Conservation (phyloP, 768 basidiomycete genomes). For the Sistotremastrum suecicum region DNA sequence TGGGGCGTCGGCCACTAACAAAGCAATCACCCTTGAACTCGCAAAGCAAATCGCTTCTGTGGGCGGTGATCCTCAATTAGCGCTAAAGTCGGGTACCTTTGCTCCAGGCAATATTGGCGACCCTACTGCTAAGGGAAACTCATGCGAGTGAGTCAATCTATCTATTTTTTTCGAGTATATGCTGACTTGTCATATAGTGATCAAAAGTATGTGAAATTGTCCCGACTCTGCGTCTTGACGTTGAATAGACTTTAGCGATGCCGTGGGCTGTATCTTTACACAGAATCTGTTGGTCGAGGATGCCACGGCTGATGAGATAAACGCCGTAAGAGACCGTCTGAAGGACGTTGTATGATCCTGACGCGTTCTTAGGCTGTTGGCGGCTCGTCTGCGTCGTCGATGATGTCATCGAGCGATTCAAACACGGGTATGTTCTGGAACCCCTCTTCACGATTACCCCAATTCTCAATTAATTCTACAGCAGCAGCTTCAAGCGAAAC, state of each 20-base stretch:
- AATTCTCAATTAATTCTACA: no score
- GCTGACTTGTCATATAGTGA: background rate
- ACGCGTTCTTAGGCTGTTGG: background rate
- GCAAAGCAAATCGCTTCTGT: slow-evolving; percentile 51
- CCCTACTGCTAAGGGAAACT: slow-evolving; percentile 38
- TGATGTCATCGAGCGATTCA: background rate
- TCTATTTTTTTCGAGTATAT: slow-evolving; percentile 1
- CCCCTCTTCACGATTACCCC: no score
- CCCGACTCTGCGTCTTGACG: background rate
- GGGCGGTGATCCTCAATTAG: slow-evolving; percentile 46
- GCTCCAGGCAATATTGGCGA: slow-evolving; percentile 40
- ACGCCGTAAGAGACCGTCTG: slow-evolving; percentile 19
- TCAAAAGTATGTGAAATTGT: background rate
- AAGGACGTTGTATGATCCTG: background rate
- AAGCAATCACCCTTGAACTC: slow-evolving; percentile 45
- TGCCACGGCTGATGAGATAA: slow-evolving; percentile 43
- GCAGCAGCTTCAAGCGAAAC: no score
- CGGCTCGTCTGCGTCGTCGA: slow-evolving; percentile 6
- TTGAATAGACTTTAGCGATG: slow-evolving; percentile 27
- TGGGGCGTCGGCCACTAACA: slow-evolving; percentile 45
- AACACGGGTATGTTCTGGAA: background rate
- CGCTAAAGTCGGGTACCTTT: slow-evolving; percentile 48
- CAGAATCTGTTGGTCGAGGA: slow-evolving; percentile 43
- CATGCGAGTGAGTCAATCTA: slow-evolving; percentile 23
- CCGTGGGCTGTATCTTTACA: slow-evolving; percentile 47